Evolutionary conservation across 163 green algal species (phyloP), one percentile per base, ranked within the genome.

Genomic region (Scenedesmus sp.): DNA sequence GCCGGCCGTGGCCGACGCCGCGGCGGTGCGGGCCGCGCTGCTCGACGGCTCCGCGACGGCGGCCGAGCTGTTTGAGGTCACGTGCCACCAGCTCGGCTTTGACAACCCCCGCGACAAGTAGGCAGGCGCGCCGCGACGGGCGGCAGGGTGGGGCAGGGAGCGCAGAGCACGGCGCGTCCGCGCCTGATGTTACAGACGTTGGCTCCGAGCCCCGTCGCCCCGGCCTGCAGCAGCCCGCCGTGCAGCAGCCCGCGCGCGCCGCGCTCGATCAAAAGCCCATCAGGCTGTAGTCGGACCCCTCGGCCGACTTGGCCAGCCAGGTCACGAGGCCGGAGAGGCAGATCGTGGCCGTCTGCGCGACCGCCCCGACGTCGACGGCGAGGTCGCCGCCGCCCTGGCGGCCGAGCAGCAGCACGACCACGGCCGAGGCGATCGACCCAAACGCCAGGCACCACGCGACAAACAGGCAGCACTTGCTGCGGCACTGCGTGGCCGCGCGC

Each of bases 391-490:
- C 71, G 26, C 62, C 6, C 51, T 80, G 71, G 15, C 53, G 57
- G 5, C 60, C 17, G 29, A 71, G 33, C 22, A 80, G 58, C 71
- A 80, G 44, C 1, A 80, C 34, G 11, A 71, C 71, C 45, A 80
- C 71, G 17, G 71, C 58, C 18, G 39, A 56, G 34, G 71, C 71
- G 53, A 80, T 80, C 22, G 29, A 44, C 45, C 71, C 71, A 71
- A 80, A 80, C 20, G 71, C 36, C 0, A 44, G 42, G 15, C 44
- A 26, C 17, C 71, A 80, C 5, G 71, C 71, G 31, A 80, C 1
- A 29, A 80, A 80, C 71, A 80, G 29, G 31, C 71, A 57, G 42
- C 71, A 80, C 45, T 80, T 80, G 11, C 42, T 56, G n/a, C 71
- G 71, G 33, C 69, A 67, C 69, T 67, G 69, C 69, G 31, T 1